Conservation (phyloP, 2,329 filamentous ascomycete genomes). For the Calonectria montana region DNA sequence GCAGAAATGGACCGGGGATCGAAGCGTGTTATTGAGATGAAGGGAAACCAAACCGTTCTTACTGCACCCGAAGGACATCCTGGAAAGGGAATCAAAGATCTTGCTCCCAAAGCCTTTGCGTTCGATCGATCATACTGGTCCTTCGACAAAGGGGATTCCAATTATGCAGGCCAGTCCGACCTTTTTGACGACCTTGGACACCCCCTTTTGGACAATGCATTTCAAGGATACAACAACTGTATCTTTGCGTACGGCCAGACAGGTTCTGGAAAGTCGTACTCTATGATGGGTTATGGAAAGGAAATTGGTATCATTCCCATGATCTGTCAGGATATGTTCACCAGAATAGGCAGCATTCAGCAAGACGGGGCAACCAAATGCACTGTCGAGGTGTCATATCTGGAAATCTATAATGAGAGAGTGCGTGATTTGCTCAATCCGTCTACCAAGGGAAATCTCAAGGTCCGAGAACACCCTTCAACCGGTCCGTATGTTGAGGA, state of each 20-base stretch:
- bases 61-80: conserved; percentile 74
- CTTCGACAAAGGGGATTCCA: conserved; percentile 82
- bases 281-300: conserved; percentile 99
- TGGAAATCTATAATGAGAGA: conserved; percentile 99
- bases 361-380: conserved; percentile 82
- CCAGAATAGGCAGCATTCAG: conserved; percentile 78
- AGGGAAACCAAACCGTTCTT: conserved; percentile 89
- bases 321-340: conserved; percentile 98
- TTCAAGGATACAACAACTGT: conserved; percentile 99
- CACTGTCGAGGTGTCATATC: conserved; percentile 97
- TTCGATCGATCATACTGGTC: conserved; percentile 99
- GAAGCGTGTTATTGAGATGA: conserved; percentile 98
- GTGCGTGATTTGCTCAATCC: conserved; percentile 96
- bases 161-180: conserved; percentile 91
- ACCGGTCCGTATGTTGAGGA: conserved; percentile 99
- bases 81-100: conserved; percentile 75
- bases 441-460: conserved; percentile 93
- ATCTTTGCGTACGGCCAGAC: conserved; percentile 99
- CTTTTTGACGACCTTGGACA: conserved; percentile 89
- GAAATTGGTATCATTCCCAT: conserved; percentile 95
- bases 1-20: conserved; percentile 89
- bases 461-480: conserved; percentile 96
- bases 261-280: conserved; percentile 98
- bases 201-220: conserved; percentile 96
- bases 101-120: conserved; percentile 85